A percentile compares a stretch with the other conserved stretches of the same genome.
Evolutionary conservation across 2,329 filamentous ascomycete species (phyloP).

Genomic region (Trematosphaeria pertusa): DNA sequence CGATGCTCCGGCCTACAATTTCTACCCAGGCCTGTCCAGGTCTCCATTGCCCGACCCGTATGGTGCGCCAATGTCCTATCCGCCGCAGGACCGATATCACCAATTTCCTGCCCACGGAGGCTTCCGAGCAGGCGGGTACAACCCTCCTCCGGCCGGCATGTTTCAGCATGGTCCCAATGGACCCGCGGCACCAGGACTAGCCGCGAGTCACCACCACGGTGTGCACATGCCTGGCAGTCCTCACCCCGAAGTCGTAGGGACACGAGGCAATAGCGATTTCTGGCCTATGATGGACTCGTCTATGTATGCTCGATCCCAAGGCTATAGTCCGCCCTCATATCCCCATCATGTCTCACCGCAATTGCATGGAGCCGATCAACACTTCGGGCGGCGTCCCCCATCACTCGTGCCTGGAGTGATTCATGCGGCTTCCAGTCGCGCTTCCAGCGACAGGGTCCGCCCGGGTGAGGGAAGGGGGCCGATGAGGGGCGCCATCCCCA

Average conservation of each 20-base stretch:
- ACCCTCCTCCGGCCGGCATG: constrained; percentile 17
- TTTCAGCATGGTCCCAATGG: constrained; percentile 24
- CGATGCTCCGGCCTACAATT: constrained; percentile 10
- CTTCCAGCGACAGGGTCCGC: too few relatives aligned
- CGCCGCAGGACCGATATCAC: constrained; percentile 17
- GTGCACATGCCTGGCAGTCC: constrained; percentile 9
- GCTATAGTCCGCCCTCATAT: too few relatives aligned
- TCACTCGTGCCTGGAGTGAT: too few relatives aligned
- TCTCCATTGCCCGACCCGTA: constrained; percentile 18
- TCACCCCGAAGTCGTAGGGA: constrained; percentile 6
- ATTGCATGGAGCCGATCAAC: too few relatives aligned
- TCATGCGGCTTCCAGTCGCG: too few relatives aligned
- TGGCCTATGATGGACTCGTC: too few relatives aligned
- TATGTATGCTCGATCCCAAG: too few relatives aligned
- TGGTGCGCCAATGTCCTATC: constrained; percentile 11
- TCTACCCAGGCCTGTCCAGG: constrained; percentile 10
- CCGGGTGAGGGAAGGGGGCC: too few relatives aligned
- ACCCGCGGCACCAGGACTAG: not conserved
- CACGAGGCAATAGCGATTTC: too few relatives aligned
- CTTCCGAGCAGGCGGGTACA: constrained; percentile 16
- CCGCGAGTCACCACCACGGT: constrained; percentile 2
- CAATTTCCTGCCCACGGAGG: constrained; percentile 12
- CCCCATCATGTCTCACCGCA: too few relatives aligned
- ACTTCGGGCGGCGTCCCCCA: too few relatives aligned
- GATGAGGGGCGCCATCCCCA: constrained; percentile 13